phyloP scores from a whole-genome alignment of 345 rosid species.

The Viola odorata region DNA sequence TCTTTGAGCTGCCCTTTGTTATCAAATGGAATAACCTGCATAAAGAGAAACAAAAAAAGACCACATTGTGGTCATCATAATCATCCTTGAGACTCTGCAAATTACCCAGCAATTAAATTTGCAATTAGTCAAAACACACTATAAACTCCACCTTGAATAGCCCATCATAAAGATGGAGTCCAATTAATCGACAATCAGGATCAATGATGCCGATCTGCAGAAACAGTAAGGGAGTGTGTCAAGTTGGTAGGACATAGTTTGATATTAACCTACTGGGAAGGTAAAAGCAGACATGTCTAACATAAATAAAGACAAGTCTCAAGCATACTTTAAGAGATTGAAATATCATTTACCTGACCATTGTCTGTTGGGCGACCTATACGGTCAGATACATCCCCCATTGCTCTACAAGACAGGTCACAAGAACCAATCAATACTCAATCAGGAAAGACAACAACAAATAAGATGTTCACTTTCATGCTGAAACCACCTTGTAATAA shows the following conservation, averaged over 20 bases:
- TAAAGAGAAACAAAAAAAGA: no score
- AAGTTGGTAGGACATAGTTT: neutral
- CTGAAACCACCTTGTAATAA: conserved; percentile 59
- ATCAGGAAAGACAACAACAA: neutral
- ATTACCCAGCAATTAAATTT: no score
- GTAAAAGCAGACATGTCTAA: neutral
- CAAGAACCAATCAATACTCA: no score
- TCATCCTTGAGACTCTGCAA: neutral
- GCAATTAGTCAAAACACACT: neutral
- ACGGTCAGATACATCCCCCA: conserved; percentile 96
- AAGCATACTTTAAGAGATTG: conserved; percentile 1
- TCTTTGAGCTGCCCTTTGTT: conserved; percentile 92
- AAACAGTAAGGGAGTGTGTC: conserved; percentile 3
- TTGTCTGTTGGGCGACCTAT: conserved; percentile 87
- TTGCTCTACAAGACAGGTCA: conserved; percentile 44
- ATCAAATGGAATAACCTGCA: conserved; percentile 88
- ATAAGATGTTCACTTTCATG: neutral
- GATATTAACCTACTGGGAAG: neutral
- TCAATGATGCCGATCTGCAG: conserved; percentile 90
- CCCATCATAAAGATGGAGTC: conserved; percentile 94
- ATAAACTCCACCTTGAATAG: conserved; percentile 64
- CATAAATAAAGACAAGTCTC: neutral
- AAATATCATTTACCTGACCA: conserved; percentile 60
- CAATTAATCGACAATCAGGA: conserved; percentile 92
- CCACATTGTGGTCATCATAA: neutral